Base-by-base conservation (phyloP, 78 protist species). In the Pigoraptor vietnamica region DNA sequence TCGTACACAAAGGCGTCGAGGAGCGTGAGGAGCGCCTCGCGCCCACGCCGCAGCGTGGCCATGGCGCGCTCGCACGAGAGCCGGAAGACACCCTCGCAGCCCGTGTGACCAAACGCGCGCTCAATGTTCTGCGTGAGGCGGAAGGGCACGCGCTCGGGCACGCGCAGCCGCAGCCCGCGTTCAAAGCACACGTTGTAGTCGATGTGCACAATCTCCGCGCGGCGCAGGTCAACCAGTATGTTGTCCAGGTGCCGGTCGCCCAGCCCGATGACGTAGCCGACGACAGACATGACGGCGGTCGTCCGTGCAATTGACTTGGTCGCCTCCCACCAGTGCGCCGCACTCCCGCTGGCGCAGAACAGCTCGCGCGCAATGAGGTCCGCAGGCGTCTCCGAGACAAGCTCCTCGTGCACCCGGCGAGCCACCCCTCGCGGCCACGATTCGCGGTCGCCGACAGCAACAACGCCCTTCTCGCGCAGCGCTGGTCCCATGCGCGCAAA, bases 171-270 rank as follows among this genome's bases (percentile, higher is more conserved):
- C 86, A 37, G 89, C 0, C 96, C 96, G 35, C 94, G 98, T 90
- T 99, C 99, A 91, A 99, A 99, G 94, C 99, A 98, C 91, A 98
- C 99, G 92, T 99, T 99, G 94, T 96, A 99, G 93, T 98, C 99
- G 87, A 98, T 98, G 95, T 99, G 99, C 40, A 99, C 90, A 40
- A 98, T 90, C 86, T 93, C 92, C 33, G 98, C 99, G 14, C 99
- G 91, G 35, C 1, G 24, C 90, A 95, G 94, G 90, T 96, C 95
- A 35, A 97, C 24, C 95, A 98, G 93, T 2, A 98, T 94, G 92
- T 98, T 98, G 90, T 93, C 92, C 91, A 96, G 95, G 93, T 98
- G 99, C 37, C 99, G 93, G 90, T 98, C 99, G 40, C 99, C 99
- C 0, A 98, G 95, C 34, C 98, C 98, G 25, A 97, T 29, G 24